phyloP scores from a whole-genome alignment of 805 yeast genomes.

The Metschnikowia baotianmanensis region DNA sequence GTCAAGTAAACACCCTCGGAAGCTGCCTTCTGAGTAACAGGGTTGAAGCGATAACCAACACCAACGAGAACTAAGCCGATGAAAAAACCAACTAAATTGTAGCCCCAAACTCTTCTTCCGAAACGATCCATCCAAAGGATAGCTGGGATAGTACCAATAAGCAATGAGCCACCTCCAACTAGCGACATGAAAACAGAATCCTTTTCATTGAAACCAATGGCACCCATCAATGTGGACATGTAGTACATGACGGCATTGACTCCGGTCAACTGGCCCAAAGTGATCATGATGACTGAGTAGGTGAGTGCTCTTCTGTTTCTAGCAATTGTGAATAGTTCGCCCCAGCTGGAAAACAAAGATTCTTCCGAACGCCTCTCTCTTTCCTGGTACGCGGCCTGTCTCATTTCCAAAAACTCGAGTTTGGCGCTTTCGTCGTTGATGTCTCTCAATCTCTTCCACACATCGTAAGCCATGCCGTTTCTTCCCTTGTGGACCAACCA shows the following conservation, averaged over 20 bases:
- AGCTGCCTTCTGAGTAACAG: slow-evolving; percentile 43
- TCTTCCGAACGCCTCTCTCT: slow-evolving; percentile 36
- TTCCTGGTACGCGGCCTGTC: slow-evolving; percentile 50
- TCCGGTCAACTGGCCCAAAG: slow-evolving; percentile 66
- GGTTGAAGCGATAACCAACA: slow-evolving; percentile 48
- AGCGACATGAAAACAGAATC: slow-evolving; percentile 62
- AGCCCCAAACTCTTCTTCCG: slow-evolving; percentile 61
- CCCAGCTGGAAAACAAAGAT: slow-evolving; percentile 38
- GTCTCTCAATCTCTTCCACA: slow-evolving; percentile 58
- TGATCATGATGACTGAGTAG: slow-evolving; percentile 56
- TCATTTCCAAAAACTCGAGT: slow-evolving; percentile 57
- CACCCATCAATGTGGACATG: slow-evolving; percentile 54
- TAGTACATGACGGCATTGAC: slow-evolving; percentile 66
- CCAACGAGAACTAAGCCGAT: slow-evolving; percentile 61
- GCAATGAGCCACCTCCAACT: slow-evolving; percentile 64
- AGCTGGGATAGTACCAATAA: slow-evolving; percentile 67
- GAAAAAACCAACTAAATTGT: slow-evolving; percentile 55
- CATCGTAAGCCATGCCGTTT: slow-evolving; percentile 51
- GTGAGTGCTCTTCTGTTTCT: slow-evolving; percentile 62
- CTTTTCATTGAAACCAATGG: slow-evolving; percentile 52
- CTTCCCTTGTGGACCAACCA: slow-evolving; percentile 51
- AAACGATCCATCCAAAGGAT: slow-evolving; percentile 55
- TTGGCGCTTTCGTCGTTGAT: slow-evolving; percentile 40
- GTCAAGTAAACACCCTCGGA: slow-evolving; percentile 56
- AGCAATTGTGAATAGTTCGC: slow-evolving; percentile 52